Evolutionary conservation across 331 rosid genomes (phyloP).

Genomic region (Stylosanthes scabra): DNA sequence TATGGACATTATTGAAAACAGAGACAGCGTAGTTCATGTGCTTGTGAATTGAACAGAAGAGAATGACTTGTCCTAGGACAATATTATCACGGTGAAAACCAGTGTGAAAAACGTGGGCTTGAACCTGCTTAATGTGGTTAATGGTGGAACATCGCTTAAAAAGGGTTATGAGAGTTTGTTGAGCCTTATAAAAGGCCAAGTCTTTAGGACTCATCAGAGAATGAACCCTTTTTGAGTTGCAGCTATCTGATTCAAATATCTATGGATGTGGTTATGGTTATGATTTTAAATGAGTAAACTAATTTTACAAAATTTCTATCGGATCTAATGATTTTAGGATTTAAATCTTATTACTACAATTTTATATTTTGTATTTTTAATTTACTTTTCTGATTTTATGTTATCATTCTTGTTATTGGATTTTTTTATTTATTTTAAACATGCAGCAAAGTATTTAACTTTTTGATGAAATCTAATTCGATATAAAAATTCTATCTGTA

Average conservation of each 20-base stretch:
- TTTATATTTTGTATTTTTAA: too few species aligned
- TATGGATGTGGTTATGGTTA: background rate
- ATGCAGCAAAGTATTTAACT: too few species aligned
- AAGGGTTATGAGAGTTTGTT: constrained; percentile 25
- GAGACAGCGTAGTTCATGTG: constrained; percentile 63
- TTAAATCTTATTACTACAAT: too few species aligned
- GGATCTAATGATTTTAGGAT: too few species aligned
- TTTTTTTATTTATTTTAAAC: too few species aligned
- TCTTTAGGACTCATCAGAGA: constrained; percentile 37
- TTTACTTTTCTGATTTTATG: background rate
- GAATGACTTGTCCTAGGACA: constrained; percentile 62
- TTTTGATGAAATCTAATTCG: too few species aligned
- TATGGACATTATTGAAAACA: constrained; percentile 52
- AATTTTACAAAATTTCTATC: too few species aligned
- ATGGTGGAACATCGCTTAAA: constrained; percentile 31
- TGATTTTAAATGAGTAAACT: too few species aligned
- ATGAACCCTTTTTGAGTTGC: background rate
- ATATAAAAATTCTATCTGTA: too few species aligned
- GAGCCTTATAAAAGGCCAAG: constrained; percentile 25
- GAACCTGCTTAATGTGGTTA: constrained; percentile 44
- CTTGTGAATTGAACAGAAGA: constrained; percentile 53
- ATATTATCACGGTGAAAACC: constrained; percentile 60
- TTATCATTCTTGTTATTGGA: background rate
- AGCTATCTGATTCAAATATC: background rate
- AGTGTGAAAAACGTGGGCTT: constrained; percentile 51